Percentiles rank a stretch among this genome's conserved stretches.
These are phyloP conservation scores for Naganishia onofrii DNA, from an alignment of 768 basidiomycete species.

Conservation along the genomic window DNA sequence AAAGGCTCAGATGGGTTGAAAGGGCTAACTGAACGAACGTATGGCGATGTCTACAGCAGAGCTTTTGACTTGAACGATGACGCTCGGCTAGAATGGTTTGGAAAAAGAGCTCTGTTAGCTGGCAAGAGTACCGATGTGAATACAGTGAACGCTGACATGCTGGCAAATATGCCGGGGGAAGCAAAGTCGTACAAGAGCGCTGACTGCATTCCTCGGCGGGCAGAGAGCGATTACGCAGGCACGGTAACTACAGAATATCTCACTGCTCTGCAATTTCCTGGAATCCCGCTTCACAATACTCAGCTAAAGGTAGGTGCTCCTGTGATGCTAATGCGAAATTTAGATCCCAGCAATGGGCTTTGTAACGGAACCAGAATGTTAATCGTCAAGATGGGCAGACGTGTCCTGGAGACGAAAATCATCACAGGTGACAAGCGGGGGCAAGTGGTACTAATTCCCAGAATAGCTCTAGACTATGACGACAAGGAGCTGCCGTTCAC, in stretches of 20 bases:
- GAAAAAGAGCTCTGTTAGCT: background rate
- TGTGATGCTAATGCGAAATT: slow-evolving; percentile 58
- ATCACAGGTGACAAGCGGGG: slow-evolving; percentile 54
- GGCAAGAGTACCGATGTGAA: slow-evolving; percentile 1
- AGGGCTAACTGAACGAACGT: too few relatives aligned
- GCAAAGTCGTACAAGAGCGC: background rate
- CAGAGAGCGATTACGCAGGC: background rate
- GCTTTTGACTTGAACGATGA: background rate
- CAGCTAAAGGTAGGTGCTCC: slow-evolving; percentile 44
- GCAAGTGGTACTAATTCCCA: slow-evolving; percentile 53
- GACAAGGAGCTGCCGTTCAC: slow-evolving; percentile 39
- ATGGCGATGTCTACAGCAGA: background rate
- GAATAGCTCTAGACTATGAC: slow-evolving; percentile 46
- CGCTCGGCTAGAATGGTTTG: background rate
- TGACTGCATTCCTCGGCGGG: slow-evolving; percentile 4
- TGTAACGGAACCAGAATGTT: slow-evolving; percentile 54
- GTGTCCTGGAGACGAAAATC: slow-evolving; percentile 52
- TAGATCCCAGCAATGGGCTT: slow-evolving; percentile 52
- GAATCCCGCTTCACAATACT: slow-evolving; percentile 54
- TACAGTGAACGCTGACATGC: background rate
- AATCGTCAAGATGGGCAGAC: slow-evolving; percentile 49
- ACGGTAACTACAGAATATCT: slow-evolving; percentile 51
- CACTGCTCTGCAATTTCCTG: slow-evolving; percentile 51
- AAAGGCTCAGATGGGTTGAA: too few relatives aligned
- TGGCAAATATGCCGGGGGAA: background rate